Percentiles rank a stretch among this genome's conserved stretches.
Evolutionary conservation across 1,284 basidiomycete species (phyloP).

Genomic region (Papiliotrema nemorosa): DNA sequence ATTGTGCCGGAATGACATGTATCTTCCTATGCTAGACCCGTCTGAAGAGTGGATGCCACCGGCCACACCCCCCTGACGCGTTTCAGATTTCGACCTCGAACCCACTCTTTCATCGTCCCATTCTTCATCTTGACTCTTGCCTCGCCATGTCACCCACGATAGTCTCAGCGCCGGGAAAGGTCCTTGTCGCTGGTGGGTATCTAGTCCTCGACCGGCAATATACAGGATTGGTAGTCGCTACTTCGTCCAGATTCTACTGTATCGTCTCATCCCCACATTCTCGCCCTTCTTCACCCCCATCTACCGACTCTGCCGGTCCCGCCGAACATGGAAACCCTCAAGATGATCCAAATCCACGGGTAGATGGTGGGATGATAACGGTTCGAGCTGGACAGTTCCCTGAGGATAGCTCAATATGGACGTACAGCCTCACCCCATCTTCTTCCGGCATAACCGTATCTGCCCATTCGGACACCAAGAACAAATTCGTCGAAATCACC

Average conservation of each 20-base stretch:
- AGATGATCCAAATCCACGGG: no score
- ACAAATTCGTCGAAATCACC: constrained; percentile 90
- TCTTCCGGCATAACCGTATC: constrained; percentile 41
- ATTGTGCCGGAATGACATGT: no score
- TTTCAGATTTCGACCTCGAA: no score
- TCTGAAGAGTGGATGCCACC: no score
- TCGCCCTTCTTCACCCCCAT: neutral
- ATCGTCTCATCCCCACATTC: constrained; percentile 25
- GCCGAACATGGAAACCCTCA: no score
- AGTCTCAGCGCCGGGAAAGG: constrained; percentile 92
- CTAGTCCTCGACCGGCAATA: constrained; percentile 82
- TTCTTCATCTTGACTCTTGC: no score
- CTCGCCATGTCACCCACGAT: constrained; percentile 39
- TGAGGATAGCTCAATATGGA: constrained; percentile 64
- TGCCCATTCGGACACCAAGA: constrained; percentile 44
- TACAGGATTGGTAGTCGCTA: constrained; percentile 81
- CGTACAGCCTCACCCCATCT: constrained; percentile 51
- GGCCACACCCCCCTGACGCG: no score
- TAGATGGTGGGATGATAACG: no score
- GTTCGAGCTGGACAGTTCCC: constrained; percentile 91
- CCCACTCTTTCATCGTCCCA: no score
- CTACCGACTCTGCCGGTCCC: neutral
- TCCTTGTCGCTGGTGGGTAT: constrained; percentile 89
- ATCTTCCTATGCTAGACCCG: no score
- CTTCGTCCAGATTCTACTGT: constrained; percentile 90